A percentile compares a stretch with the other conserved stretches of the same genome.
Evolutionary conservation across 345 rosid genomes (phyloP).

Genomic region (Laguncularia racemosa): DNA sequence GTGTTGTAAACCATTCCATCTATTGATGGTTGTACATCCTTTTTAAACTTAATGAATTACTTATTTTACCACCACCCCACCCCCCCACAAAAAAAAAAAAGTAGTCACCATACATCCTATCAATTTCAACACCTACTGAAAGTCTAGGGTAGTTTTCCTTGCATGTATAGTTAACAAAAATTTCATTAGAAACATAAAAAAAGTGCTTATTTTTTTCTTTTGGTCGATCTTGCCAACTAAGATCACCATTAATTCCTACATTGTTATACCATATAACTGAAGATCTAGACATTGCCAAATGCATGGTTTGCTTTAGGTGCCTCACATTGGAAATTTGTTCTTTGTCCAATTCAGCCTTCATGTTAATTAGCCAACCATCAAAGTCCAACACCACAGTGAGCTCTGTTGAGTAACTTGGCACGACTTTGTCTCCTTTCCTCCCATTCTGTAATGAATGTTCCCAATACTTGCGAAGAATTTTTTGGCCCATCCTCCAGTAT

Average conservation of each 20-base stretch:
- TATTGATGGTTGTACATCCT: too few relatives aligned
- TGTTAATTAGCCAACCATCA: constrained; percentile 77
- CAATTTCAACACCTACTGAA: constrained; percentile 63
- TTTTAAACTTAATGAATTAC: too few relatives aligned
- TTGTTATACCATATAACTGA: constrained; percentile 72
- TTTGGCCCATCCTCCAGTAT: too few relatives aligned
- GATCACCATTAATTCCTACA: constrained; percentile 51
- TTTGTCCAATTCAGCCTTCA: constrained; percentile 45
- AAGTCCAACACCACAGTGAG: too few relatives aligned
- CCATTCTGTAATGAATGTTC: constrained; percentile 82
- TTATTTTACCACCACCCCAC: too few relatives aligned
- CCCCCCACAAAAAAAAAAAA: too few relatives aligned
- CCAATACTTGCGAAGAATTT: constrained; percentile 39
- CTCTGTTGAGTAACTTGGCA: too few relatives aligned
- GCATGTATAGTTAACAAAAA: constrained; percentile 70
- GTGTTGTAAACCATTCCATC: too few relatives aligned
- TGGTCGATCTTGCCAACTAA: constrained; percentile 56
- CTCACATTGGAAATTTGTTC: constrained; percentile 46
- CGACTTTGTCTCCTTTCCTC: too few relatives aligned
- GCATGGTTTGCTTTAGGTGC: constrained; percentile 66
- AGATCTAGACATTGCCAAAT: constrained; percentile 54
- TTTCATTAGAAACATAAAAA: constrained; percentile 89
- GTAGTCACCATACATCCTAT: constrained; percentile 68
- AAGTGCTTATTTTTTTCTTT: constrained; percentile 62
- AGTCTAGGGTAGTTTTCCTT: constrained; percentile 51